Base-by-base conservation (phyloP, 2,329 filamentous ascomycete species). In the Xylaria sp. region DNA sequence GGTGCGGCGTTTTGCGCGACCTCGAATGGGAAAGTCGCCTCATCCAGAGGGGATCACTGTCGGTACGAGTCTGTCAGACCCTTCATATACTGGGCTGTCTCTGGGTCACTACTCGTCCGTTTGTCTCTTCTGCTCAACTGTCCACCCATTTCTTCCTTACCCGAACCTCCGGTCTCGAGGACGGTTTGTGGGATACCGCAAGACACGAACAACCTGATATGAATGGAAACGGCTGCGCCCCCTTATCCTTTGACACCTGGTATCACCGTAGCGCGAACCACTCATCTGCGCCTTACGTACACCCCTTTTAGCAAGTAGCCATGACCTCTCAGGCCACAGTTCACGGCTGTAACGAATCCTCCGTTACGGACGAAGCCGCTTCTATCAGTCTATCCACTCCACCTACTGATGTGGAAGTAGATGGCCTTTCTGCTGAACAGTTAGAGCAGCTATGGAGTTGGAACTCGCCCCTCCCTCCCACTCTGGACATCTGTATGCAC, bases 361-460 rank as follows among this genome's bases (percentile, higher is more conserved):
- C 71, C 3, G 66, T 68, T 59, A 71, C 70, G 2, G 75, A 78
- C 13, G 75, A 77, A 36, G 70, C 62, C 33, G 58, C 62, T 18
- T 75, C 72, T 12, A 70, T 62, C 28, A 67, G 67, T 20, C 57
- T 74, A 39, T 75, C 76, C 36, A 78, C 75, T 9, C 77, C 77
- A 13, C 76, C 76, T 9, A 78, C 76, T 8, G 76, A 78, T 56
- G 23, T 75, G 15, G 75, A 75, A 46, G 74, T 73, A 61, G 75
- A 77, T 15, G 69, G 69, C n/a, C 70, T 79, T 52, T 74, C 76
- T 5, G 43, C 72, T 36, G 76, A 79, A 28, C 82, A 86, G 67
- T 73, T 85, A 20, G 77, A 82, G 15, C 82, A 83, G 68, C 75
- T 87, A 58, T 85, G 83, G 82, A 69, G 71, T 23, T 86, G 84